Base-by-base conservation (phyloP, 2,329 filamentous ascomycete species). In the Talaromyces sp. region DNA sequence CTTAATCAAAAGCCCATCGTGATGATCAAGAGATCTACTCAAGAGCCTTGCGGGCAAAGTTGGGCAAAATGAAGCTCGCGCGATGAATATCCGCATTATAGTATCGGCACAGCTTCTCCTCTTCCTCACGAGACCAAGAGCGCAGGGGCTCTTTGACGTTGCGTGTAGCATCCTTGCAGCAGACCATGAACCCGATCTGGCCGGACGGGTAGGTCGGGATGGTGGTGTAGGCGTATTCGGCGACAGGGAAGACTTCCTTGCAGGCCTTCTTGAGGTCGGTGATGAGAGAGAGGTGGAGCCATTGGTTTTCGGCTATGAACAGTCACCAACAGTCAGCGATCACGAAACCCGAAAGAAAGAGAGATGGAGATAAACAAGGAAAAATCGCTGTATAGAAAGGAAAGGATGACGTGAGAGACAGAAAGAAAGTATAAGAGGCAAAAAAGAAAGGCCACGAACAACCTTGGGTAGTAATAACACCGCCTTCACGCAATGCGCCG, bases 401-500 rank as follows among this genome's bases (percentile, higher is more conserved):
- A 23, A 48, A 52, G 61, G 28, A 63, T n/a, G 58, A 56, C 62
- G 63, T 64, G 62, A 64, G n/a, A n/a, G n/a, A n/a, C 16, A 63
- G 60, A 65, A 57, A 63, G 68, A 68, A 62, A 64, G 55, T n/a
- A n/a, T n/a, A 61, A 58, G 23, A 56, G 23, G 21, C 16, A 35
- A 50, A 79, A 78, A 79, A 80, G 85, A 83, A 86, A 85, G 88
- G 88, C 87, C 84, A 91, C 92, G 86, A 92, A 96, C 92, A 96
- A 99, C 95, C 95, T 97, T 99, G 95, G 77, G 95, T 99, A 81
- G 92, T 93, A 82, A 99, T 98, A 76, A 99, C 92, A 83, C 95
- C 95, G 81, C 93, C 93, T 74, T 96, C 92, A 70, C 91, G 88
- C 72, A 98, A 88, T 72, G 95, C 95, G 74, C 88, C 90, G 78